Conservation (phyloP, 805 yeast species). For the Isabelozyma heimii region DNA sequence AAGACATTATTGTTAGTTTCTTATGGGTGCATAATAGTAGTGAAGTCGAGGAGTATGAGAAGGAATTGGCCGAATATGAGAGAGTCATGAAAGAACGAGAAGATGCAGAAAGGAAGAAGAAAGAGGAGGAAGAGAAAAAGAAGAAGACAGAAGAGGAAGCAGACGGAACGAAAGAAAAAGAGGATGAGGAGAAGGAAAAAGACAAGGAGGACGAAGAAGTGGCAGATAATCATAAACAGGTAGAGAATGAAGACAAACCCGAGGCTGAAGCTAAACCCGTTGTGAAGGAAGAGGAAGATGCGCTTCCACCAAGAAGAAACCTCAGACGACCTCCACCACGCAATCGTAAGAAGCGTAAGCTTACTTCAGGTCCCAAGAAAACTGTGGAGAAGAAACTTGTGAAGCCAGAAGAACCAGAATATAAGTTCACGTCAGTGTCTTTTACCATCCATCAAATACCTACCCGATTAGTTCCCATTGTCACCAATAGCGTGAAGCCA, state of each 20-base stretch:
- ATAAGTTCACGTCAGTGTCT: constrained; percentile 60
- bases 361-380: constrained; percentile 10
- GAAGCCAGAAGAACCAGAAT: constrained; percentile 43
- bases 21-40: constrained; percentile 49
- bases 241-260: constrained; percentile 11
- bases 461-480: constrained; percentile 57
- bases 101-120: constrained; percentile 21
- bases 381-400: constrained; percentile 18
- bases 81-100: constrained; percentile 21
- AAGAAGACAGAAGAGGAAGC: constrained; percentile 19
- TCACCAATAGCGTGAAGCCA: constrained; percentile 63
- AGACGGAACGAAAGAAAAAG: constrained; percentile 3
- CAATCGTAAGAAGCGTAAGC: constrained; percentile 11
- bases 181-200: constrained; percentile 18
- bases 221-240: constrained; percentile 8
- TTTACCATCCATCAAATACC: constrained; percentile 67
- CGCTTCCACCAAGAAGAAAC: constrained; percentile 3
- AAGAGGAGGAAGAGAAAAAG: constrained; percentile 20
- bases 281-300: constrained; percentile 5
- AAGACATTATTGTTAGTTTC: constrained; percentile 48
- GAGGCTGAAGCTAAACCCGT: constrained; percentile 13
- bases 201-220: constrained; percentile 8
- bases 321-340: constrained; percentile 14
- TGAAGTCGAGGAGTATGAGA: constrained; percentile 47
- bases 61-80: constrained; percentile 26